Evolutionary conservation across 768 basidiomycete genomes (phyloP), one percentile per base, ranked within the genome.

Genomic region (Amanita polypyramis): DNA sequence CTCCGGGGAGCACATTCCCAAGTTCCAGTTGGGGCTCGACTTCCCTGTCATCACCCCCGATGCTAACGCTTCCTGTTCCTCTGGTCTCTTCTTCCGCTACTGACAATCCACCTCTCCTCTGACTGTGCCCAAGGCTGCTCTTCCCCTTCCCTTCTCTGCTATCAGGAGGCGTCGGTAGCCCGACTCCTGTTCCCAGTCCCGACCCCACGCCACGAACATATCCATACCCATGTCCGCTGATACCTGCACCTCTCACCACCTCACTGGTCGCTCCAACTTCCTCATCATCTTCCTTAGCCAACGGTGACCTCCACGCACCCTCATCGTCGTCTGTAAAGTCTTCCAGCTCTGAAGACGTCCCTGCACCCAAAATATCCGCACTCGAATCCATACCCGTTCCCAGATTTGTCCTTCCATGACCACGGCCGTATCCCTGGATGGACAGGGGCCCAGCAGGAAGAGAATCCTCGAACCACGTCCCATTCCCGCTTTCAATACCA

Each of bases 231-330:
- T 19, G 30, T 21, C 43, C 43, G 21, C n/a, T 21, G 5, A 21
- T 6, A 21, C 39, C 21, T 9, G 23, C 20, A 10, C 39, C 39
- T 19, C 20, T 21, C 9, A 21, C 39, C 15, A 21, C 10, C 17
- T 32, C 30, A 8, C 43, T 29, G 9, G 32, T 5, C n/a, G 11
- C 12, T 12, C 27, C 17, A 20, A 17, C 29, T 15, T 12, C 41
- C 25, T 43, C 27, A 15, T 41, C 58, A 35, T 56, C 61, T 17
- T 65, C 62, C 9, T 58, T 63, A 34, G 62, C 64, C 29, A 67
- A 51, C 14, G 68, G 65, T 11, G 60, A 59, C 33, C 61, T 55
- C 65, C 65, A 67, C 14, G 53, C 47, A 9, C 51, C 52, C 44
- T 50, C 45, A 8, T 52, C 48, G 15, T 54, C 57, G 5, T 51